These are phyloP conservation scores for Trichophyton schoenleinii DNA, from an alignment of 2,329 filamentous ascomycete species.

Conservation along the genomic window DNA sequence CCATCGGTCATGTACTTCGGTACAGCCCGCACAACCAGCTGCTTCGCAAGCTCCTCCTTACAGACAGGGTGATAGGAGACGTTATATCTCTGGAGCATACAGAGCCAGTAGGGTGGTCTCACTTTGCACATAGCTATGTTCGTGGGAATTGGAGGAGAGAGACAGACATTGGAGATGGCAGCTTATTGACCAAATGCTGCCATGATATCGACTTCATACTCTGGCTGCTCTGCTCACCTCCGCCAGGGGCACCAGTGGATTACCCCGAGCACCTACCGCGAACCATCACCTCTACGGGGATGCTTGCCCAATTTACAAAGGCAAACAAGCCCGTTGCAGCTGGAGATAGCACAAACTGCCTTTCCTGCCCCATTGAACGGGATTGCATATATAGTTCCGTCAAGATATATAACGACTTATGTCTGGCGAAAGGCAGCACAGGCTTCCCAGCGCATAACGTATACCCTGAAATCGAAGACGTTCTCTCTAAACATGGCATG, in stretches of 20 bases:
- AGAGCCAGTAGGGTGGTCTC: conserved; percentile 93
- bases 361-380: conserved; percentile 60
- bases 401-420: conserved; percentile 62
- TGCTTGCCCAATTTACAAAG: conserved; percentile 64
- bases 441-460: conserved; percentile 81
- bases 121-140: conserved; percentile 84
- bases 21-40: conserved; percentile 90
- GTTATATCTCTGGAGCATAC: conserved; percentile 79
- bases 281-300: conserved; percentile 62
- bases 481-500: conserved; percentile 36
- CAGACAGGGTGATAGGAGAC: conserved; percentile 67
- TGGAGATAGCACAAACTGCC: conserved; percentile 71
- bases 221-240: conserved; percentile 75
- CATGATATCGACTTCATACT: conserved; percentile 89
- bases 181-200: conserved; percentile 85
- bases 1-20: conserved; percentile 83
- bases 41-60: conserved; percentile 62
- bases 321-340: conserved; percentile 64
- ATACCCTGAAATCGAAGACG: conserved; percentile 82
- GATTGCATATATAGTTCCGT: conserved; percentile 77
- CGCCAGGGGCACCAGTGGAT: conserved; percentile 30
- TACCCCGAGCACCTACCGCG: conserved; percentile 57
- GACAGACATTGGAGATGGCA: conserved; percentile 56
- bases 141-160: conserved; percentile 86
- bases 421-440: conserved; percentile 54